Evolutionary conservation across 208 protist species (phyloP).

Genomic region (Leishmania martiniquensis): DNA sequence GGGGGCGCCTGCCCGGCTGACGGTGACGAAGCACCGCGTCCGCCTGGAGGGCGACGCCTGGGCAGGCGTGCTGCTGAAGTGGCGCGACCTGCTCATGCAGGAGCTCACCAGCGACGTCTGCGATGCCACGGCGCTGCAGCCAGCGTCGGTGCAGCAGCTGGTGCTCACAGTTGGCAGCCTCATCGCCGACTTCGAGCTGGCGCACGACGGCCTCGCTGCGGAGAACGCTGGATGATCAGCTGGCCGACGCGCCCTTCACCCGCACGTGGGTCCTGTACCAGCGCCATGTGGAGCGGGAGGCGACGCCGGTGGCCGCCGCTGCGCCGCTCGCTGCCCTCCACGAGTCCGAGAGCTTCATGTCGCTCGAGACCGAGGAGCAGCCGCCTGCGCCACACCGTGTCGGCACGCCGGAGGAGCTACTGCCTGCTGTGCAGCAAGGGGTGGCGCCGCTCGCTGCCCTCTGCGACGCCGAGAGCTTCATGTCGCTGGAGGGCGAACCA

Average conservation of each 20-base stretch:
- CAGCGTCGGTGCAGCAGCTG: background rate
- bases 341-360: too few species aligned
- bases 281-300: background rate
- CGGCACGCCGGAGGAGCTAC: too few species aligned
- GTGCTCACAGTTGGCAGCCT: background rate
- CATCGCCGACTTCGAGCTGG: background rate
- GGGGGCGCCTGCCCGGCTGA: constrained; percentile 9
- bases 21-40: background rate
- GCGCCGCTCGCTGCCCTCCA: too few species aligned
- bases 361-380: too few species aligned
- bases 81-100: background rate
- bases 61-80: background rate
- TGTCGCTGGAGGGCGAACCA: too few species aligned
- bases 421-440: too few species aligned
- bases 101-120: constrained; percentile 3
- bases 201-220: constrained; percentile 16
- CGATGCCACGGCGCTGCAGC: background rate
- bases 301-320: background rate
- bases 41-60: background rate
- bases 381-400: too few species aligned
- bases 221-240: too few species aligned
- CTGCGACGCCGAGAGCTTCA: too few species aligned
- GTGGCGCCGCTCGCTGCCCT: too few species aligned
- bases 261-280: background rate
- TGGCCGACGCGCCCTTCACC: background rate